phyloP scores from a whole-genome alignment of 371 early-diverging fungal species.

The Umbelopsis sp. region DNA sequence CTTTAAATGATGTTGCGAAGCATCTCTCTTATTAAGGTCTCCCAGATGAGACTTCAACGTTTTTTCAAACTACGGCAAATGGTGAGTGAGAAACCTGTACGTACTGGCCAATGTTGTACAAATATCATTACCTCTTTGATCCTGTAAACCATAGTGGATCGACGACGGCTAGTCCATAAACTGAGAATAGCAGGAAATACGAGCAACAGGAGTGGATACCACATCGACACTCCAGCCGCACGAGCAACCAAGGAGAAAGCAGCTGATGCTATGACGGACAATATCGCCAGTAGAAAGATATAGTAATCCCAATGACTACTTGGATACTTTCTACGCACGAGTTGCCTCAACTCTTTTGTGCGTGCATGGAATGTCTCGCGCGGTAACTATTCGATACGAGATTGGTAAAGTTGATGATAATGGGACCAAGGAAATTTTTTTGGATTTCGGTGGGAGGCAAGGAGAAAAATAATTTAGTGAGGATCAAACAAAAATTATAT shows the following conservation, averaged over 20 bases:
- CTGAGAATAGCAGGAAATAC: constrained; percentile 43
- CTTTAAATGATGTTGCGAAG: constrained; percentile 24
- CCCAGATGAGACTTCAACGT: constrained; percentile 36
- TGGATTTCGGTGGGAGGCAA: background rate
- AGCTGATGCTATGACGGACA: constrained; percentile 44
- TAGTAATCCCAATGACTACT: constrained; percentile 45
- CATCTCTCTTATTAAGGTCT: constrained; percentile 40
- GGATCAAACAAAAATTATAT: background rate
- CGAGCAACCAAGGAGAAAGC: constrained; percentile 45
- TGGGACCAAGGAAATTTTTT: background rate
- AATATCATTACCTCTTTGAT: constrained; percentile 34
- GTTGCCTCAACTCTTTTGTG: constrained; percentile 26
- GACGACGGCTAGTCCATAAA: constrained; percentile 45
- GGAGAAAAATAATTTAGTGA: too few species aligned
- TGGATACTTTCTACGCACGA: constrained; percentile 37
- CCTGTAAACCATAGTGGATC: constrained; percentile 29
- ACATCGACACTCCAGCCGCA: constrained; percentile 47
- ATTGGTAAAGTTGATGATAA: background rate
- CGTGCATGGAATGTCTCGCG: constrained; percentile 28
- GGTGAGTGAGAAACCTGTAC: too few species aligned
- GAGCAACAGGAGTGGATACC: constrained; percentile 46
- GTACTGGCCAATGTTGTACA: background rate
- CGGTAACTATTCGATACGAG: constrained; percentile 27
- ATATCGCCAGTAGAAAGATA: constrained; percentile 36
- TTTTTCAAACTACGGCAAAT: constrained; percentile 38